A percentile compares a stretch with the other conserved stretches of the same genome.
These are phyloP conservation scores for Saccharomycopsis capsularis DNA, from an alignment of 805 yeast genomes.

Conservation along the genomic window DNA sequence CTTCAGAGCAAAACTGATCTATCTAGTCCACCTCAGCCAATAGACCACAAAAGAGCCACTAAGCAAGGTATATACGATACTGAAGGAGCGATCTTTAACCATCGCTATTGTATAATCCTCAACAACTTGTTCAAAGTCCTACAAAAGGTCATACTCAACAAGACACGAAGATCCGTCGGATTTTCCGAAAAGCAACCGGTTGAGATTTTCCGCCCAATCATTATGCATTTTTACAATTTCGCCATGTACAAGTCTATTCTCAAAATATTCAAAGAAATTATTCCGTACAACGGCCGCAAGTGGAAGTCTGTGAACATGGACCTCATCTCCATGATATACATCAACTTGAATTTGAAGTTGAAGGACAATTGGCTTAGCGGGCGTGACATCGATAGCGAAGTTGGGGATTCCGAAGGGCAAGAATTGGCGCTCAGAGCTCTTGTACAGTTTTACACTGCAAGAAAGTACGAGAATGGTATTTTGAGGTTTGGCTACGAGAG, in stretches of 20 bases:
- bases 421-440: slow-evolving; percentile 79
- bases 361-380: slow-evolving; percentile 88
- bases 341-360: slow-evolving; percentile 63
- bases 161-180: slow-evolving; percentile 66
- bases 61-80: slow-evolving; percentile 16
- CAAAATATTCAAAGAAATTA: slow-evolving; percentile 66
- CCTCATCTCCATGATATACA: slow-evolving; percentile 75
- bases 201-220: slow-evolving; percentile 48
- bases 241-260: slow-evolving; percentile 63
- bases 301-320: slow-evolving; percentile 96
- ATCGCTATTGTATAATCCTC: slow-evolving; percentile 41
- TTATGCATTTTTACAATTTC: slow-evolving; percentile 53
- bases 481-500: slow-evolving; percentile 48
- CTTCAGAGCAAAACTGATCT: background rate
- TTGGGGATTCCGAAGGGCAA: slow-evolving; percentile 73
- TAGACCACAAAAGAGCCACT: background rate
- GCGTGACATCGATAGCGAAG: slow-evolving; percentile 65
- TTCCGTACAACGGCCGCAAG: slow-evolving; percentile 88
- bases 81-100: slow-evolving; percentile 25
- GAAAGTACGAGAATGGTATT: slow-evolving; percentile 49
- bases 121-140: slow-evolving; percentile 47
- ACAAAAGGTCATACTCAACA: slow-evolving; percentile 53
- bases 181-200: slow-evolving; percentile 59
- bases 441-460: slow-evolving; percentile 65
- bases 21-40: background rate